Base-by-base conservation (phyloP, 306 rosid species). In the Acacia confusa region DNA sequence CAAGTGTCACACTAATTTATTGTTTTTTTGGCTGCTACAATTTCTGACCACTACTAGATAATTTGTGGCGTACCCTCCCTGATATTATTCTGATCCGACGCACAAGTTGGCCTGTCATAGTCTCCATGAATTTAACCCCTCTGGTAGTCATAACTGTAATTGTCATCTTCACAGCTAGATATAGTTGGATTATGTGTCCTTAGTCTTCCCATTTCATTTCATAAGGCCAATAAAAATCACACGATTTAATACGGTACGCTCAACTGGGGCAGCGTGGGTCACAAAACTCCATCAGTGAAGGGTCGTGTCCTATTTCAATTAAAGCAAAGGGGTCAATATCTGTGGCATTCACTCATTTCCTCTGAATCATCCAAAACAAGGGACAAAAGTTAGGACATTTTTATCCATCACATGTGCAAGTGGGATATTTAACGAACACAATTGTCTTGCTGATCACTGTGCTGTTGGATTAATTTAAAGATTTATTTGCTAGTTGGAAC, bases 51-150 rank as follows among this genome's bases (percentile, higher is more conserved):
- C 53, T 22, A 75, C 71, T 12, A 60, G 70, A 7, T 75, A 7
- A 60, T 48, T 72, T n/a, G 71, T 65, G 48, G 53, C 15, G 24
- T 82, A 27, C 52, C 41, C 36, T 61, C 58, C 64, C 12, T 16
- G 52, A 80, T 77, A 67, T 73, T 80, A 50, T 86, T 83, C 2
- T 20, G 24, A 5, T 24, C 67, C 34, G 28, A n/a, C 16, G 36
- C 10, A 30, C 34, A 3, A 28, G 52, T 63, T 80, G 45, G 83
- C 68, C 60, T 43, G 85, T 70, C 75, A 70, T 8, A 44, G 9
- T 70, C 75, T 70, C 57, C 27, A 38, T 19, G 2, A 20, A 22
- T 9, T 19, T 36, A 24, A 40, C 27, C 16, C 24, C 4, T 69
- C 52, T n/a, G 36, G 16, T 5, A 5, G 32, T 68, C 61, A 0